phyloP scores from a whole-genome alignment of 139 green algal genomes.

The Gonium pectorale region DNA sequence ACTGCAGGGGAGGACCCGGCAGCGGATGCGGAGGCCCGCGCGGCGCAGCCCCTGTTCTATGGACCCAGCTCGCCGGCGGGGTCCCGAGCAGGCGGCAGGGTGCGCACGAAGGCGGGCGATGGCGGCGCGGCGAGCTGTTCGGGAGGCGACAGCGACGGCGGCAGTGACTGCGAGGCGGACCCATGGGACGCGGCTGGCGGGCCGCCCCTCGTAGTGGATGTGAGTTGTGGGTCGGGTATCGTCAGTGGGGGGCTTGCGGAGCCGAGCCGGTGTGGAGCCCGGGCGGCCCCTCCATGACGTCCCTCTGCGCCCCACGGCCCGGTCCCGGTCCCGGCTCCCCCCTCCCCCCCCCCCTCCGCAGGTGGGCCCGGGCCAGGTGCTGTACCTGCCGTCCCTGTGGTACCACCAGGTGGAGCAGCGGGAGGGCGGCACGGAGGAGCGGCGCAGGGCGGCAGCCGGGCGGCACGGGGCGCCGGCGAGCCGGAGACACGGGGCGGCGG shows the following conservation, averaged over 20 bases:
- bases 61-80: background rate
- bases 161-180: background rate
- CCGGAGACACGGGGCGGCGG: background rate
- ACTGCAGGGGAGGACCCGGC: too few relatives aligned
- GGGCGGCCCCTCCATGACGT: too few relatives aligned
- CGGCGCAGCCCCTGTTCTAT: constrained; percentile 13
- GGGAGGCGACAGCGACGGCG: background rate
- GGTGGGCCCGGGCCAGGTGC: constrained; percentile 70
- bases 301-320: too few relatives aligned
- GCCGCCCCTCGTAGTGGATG: constrained; percentile 9
- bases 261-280: too few relatives aligned
- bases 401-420: constrained; percentile 73
- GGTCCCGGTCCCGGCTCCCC: background rate
- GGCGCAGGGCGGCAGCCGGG: background rate
- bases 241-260: too few relatives aligned
- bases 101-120: background rate
- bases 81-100: background rate
- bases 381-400: constrained; percentile 87
- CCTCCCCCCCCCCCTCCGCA: background rate
- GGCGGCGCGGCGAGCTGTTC: background rate
- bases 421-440: background rate
- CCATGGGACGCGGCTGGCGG: constrained; percentile 28
- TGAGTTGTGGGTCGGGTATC: too few relatives aligned
- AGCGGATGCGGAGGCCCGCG: background rate
- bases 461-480: background rate